Percentiles rank a stretch among this genome's conserved stretches.
Evolutionary conservation across 257 asterid species (phyloP).

Genomic region (Fraxinus excelsior): DNA sequence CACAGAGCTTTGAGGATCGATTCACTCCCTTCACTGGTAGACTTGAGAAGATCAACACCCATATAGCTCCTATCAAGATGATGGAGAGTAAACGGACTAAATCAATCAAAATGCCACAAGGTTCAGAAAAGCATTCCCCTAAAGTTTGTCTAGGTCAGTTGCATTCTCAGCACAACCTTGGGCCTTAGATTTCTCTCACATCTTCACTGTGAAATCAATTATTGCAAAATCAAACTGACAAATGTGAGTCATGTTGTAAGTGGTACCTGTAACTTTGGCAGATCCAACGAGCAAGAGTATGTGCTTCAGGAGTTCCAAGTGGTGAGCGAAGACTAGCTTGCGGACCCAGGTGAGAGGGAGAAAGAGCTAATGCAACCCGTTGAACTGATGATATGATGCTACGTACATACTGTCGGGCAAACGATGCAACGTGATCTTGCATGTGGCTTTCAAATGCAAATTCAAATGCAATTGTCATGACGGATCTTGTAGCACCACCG

Average conservation of each 20-base stretch:
- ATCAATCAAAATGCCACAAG: background rate
- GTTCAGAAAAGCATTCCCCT: no score
- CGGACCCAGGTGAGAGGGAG: conserved; percentile 69
- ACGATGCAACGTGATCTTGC: conserved; percentile 79
- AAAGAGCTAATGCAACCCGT: conserved; percentile 86
- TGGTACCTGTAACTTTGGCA: conserved; percentile 78
- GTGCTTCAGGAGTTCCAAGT: conserved; percentile 83
- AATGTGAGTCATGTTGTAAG: background rate
- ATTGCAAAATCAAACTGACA: background rate
- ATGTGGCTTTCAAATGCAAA: conserved; percentile 86
- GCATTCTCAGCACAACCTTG: conserved; percentile 3
- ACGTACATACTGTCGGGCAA: conserved; percentile 88
- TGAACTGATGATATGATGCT: conserved; percentile 89
- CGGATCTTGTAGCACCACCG: conserved; percentile 61
- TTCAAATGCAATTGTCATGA: conserved; percentile 82
- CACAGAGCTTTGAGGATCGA: conserved; percentile 71
- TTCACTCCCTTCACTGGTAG: conserved; percentile 60
- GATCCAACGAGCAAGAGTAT: conserved; percentile 83
- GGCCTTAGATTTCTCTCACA: background rate
- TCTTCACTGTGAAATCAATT: background rate
- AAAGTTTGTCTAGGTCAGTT: background rate
- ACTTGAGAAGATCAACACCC: conserved; percentile 74
- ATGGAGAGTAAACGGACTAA: conserved; percentile 1
- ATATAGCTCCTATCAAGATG: conserved; percentile 53
- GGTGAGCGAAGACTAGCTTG: conserved; percentile 66